Evolutionary conservation across 768 basidiomycete genomes (phyloP), one percentile per base, ranked within the genome.

Genomic region (Peribolospora baueri): DNA sequence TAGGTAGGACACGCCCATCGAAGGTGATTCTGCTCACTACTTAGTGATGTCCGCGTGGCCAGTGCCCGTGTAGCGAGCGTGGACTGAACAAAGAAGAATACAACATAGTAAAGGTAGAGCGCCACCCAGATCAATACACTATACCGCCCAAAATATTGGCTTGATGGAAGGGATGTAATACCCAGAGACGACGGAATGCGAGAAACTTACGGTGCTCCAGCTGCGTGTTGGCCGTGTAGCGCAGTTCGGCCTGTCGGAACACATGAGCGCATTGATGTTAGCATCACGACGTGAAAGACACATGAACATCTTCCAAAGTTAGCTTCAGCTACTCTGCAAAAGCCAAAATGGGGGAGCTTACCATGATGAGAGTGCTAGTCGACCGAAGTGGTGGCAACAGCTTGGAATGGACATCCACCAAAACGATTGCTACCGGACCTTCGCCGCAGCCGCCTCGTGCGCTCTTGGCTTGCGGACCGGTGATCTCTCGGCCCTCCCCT

Each of bases 41-140:
- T 97, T 97, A 5, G 86, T 84, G 66, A 90, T 70, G 68, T 98
- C 91, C 42, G 90, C 88, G 69, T 98, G 90, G 39, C 91, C 87
- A 45, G 91, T 98, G 47, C 91, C 91, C 37, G 86, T 87, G 66
- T 93, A 93, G 55, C 90, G 77, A 62, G 90, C 85, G 66, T 95
- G 90, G 59, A 95, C 88, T 93, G 59, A 36, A 56, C 41, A 55
- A 50, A 43, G 53, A 59, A 55, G 56, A 58, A 58, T 61, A 50
- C 57, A 50, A 54, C 10, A 46, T 53, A 46, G 53, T 9, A 25
- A 11, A 41, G 37, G 25, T 52, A 11, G n/a, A 13, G 37, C 7
- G 11, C 40, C 40, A 41, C n/a, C 37, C 5, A 13, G 13, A 38
- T 39, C 6, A 41, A 52, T 39, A 37, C 7, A 5, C 38, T 50